Evolutionary conservation across 352 stramenopile species (phyloP).

Genomic region (Globisporangium takayamanum): DNA sequence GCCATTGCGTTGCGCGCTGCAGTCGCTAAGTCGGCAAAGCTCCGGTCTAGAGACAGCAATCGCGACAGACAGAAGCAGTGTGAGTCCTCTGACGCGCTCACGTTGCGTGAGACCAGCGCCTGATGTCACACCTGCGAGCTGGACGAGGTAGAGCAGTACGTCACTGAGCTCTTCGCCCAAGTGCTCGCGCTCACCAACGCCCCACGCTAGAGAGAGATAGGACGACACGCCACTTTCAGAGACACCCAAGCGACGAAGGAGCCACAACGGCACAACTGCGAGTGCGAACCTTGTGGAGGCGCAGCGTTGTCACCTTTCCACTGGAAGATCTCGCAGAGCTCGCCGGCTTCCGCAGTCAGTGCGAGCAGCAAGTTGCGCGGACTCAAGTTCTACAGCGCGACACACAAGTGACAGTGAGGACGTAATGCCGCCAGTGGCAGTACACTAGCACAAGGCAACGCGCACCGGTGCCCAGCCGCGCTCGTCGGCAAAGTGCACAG

Average conservation of each 20-base stretch:
- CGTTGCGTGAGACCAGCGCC: neutral
- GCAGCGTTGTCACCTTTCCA: slow-evolving; percentile 87
- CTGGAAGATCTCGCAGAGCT: slow-evolving; percentile 93
- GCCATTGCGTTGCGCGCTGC: neutral
- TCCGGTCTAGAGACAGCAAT: neutral
- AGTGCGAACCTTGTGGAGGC: neutral
- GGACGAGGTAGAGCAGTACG: slow-evolving; percentile 95
- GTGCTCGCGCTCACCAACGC: slow-evolving; percentile 81
- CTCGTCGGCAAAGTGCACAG: slow-evolving; percentile 53
- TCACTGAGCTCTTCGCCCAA: slow-evolving; percentile 95
- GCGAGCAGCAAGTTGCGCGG: slow-evolving; percentile 93
- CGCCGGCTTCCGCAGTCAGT: slow-evolving; percentile 92
- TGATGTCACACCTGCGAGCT: slow-evolving; percentile 51
- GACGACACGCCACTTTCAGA: too few relatives aligned
- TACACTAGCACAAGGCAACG: neutral
- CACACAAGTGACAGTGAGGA: neutral
- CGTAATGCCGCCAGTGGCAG: neutral
- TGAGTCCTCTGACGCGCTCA: neutral
- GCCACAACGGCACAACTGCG: too few relatives aligned
- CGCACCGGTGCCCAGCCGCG: slow-evolving; percentile 52
- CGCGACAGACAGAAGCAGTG: neutral
- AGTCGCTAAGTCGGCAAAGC: slow-evolving; percentile 6
- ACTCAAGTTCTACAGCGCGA: slow-evolving; percentile 32
- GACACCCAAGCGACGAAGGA: too few relatives aligned
- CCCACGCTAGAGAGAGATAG: slow-evolving; percentile 35